Evolutionary conservation across 2,329 filamentous ascomycete genomes (phyloP).

Genomic region (Sporothrix sp.): DNA sequence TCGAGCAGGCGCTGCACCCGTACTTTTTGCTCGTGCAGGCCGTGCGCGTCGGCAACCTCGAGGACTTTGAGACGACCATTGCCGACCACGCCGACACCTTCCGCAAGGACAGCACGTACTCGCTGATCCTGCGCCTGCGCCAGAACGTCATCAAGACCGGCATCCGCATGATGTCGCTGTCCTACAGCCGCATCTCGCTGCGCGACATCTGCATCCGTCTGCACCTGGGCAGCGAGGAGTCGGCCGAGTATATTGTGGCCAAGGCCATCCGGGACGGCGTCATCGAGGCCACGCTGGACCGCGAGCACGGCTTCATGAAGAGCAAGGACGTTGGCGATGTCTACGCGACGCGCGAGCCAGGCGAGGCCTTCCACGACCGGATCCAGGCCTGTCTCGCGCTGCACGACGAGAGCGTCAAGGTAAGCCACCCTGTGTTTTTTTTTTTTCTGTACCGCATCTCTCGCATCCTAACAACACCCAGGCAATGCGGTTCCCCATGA

Average conservation of each 20-base stretch:
- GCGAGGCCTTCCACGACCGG: constrained; percentile 94
- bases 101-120: constrained; percentile 90
- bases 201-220: constrained; percentile 95
- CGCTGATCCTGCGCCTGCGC: constrained; percentile 82
- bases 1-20: constrained; percentile 80
- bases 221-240: constrained; percentile 90
- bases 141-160: constrained; percentile 99
- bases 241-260: constrained; percentile 96
- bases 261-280: constrained; percentile 97
- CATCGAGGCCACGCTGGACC: constrained; percentile 88
- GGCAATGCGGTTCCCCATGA: constrained; percentile 99
- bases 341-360: constrained; percentile 90
- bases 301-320: constrained; percentile 96
- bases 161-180: constrained; percentile 97
- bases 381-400: constrained; percentile 84
- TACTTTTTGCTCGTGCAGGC: constrained; percentile 93
- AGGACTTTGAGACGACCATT: constrained; percentile 83
- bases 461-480: no score
- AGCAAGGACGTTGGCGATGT: constrained; percentile 94
- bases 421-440: constrained; percentile 31
- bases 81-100: constrained; percentile 74
- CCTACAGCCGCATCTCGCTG: constrained; percentile 93
- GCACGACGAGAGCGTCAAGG: constrained; percentile 97
- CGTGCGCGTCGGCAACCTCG: constrained; percentile 90
- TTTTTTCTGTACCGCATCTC: background rate